Evolutionary conservation across 495 filamentous ascomycete genomes (phyloP), one percentile per base, ranked within the genome.

Genomic region (Aspergillus cavernicola): DNA sequence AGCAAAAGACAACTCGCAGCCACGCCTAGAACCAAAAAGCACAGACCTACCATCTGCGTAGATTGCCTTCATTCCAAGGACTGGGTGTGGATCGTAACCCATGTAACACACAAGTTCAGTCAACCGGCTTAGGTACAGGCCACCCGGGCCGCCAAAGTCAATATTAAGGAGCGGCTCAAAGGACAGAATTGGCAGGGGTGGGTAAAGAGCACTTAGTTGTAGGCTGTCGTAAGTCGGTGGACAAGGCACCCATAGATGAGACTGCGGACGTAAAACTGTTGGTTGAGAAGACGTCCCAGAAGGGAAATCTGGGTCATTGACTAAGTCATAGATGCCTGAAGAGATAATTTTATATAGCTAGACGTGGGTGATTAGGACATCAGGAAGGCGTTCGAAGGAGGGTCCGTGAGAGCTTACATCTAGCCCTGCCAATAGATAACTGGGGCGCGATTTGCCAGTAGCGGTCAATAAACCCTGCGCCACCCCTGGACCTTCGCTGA

Each of bases 91-190:
- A 18, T 12, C 1, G 15, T 22, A 54, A 19, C 7, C 29, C 53
- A 57, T 51, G 39, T 57, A 19, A 16, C 53, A 44, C 6, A 35
- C 45, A 47, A 61, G 24, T 13, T 50, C 50, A 20, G 58, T 54
- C 45, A 61, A 42, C 2, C 26, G 40, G 4, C 37, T 31, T 8
- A 61, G 39, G 40, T 36, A 31, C 9, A 22, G 12, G 31, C 58
- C 58, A 10, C 18, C 22, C 29, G 44, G 24, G 13, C 53, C 49
- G 36, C 49, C 53, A 26, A 57, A 61, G 24, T 61, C 58, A 29
- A 61, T 54, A 37, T 51, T 57, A 11, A 32, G 18, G n/a, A 57
- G 39, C 7, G 50, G 49, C 45, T 53, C 49, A 46, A 61, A 61
- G 15, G 44, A 5, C 8, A 39, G 38, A 19, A 18, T 7, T 0